Conservation (phyloP, 2,329 filamentous ascomycete species). For the Microsporum canis region DNA sequence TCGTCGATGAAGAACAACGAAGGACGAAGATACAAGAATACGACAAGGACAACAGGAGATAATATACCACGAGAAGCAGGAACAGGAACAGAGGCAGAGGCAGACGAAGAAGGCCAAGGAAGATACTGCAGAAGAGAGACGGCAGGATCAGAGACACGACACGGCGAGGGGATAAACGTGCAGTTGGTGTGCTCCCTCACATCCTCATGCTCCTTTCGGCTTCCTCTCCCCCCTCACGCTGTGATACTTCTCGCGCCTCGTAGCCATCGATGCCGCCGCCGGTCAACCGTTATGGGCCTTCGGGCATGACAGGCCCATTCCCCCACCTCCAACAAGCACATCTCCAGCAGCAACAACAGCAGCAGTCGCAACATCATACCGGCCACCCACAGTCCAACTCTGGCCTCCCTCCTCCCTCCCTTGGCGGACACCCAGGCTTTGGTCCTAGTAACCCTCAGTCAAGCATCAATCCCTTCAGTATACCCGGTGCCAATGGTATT, state of each 20-base stretch:
- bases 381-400: conserved; percentile 36
- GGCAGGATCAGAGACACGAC: not conserved
- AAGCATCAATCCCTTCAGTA: conserved; percentile 54
- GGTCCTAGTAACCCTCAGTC: conserved; percentile 51
- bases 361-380: conserved; percentile 36
- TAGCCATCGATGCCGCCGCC: conserved; percentile 45
- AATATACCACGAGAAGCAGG: not conserved
- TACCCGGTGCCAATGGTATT: conserved; percentile 45
- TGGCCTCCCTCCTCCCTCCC: conserved; percentile 44
- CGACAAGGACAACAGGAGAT: not conserved
- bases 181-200: not conserved
- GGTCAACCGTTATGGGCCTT: conserved; percentile 46
- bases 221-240: conserved; percentile 11
- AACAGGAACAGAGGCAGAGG: not conserved
- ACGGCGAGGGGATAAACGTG: not conserved
- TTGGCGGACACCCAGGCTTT: conserved; percentile 60
- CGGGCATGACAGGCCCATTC: conserved; percentile 50
- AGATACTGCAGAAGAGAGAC: not conserved
- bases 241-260: conserved; percentile 13
- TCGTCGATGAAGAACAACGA: not conserved
- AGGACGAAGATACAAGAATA: not conserved
- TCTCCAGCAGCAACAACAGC: conserved; percentile 32
- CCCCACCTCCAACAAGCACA: conserved; percentile 44
- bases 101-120: not conserved
- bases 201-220: not conserved